Conservation (phyloP, 441 rosid species). For the Macaranga tanarius region DNA sequence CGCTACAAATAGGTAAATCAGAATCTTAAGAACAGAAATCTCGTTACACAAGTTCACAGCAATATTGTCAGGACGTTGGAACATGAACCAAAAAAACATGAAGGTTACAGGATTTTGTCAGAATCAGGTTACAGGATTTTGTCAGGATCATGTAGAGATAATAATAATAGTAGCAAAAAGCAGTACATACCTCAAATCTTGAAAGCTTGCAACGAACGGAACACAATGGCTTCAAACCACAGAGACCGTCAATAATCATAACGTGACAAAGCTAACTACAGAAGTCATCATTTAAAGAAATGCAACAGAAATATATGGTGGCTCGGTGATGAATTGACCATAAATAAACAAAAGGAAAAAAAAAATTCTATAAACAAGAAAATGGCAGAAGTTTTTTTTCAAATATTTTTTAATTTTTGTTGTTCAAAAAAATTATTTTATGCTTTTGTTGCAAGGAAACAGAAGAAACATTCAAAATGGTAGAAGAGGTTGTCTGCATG, state of each 20-base stretch:
- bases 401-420: background rate
- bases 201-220: slow-evolving; percentile 45
- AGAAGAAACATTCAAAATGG: slow-evolving; percentile 24
- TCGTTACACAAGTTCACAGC: background rate
- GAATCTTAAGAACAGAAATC: background rate
- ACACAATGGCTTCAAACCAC: slow-evolving; percentile 47
- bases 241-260: slow-evolving; percentile 42
- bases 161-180: too few relatives aligned
- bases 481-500: background rate
- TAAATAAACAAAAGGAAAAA: too few relatives aligned
- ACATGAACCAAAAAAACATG: background rate
- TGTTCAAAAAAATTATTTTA: background rate
- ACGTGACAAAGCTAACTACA: slow-evolving; percentile 23
- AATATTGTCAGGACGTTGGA: background rate
- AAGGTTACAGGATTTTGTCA: background rate
- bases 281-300: slow-evolving; percentile 23
- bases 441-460: slow-evolving; percentile 10
- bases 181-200: slow-evolving; percentile 35
- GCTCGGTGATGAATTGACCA: slow-evolving; percentile 6
- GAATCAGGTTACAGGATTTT: background rate
- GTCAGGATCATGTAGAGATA: background rate
- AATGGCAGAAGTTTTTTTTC: background rate
- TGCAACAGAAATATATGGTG: slow-evolving; percentile 4
- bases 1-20: background rate
- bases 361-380: background rate